Conservation (phyloP, 768 basidiomycete genomes). For the Russula sp. region DNA sequence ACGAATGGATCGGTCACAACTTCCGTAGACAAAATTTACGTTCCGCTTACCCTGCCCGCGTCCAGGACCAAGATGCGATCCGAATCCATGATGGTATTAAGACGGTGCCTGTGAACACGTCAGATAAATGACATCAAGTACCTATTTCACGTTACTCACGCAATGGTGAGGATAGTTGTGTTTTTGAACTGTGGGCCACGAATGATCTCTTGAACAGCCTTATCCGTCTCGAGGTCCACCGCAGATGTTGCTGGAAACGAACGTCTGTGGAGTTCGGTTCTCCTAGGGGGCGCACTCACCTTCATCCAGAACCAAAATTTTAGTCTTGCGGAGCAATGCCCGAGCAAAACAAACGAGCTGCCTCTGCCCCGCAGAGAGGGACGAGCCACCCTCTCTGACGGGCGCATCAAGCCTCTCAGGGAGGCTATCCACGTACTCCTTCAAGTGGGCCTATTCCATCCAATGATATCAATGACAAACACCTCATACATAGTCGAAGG, state of each 20-base stretch:
- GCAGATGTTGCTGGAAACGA: constrained; percentile 65
- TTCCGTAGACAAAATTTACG: background rate
- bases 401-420: constrained; percentile 65
- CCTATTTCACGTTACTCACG: constrained; percentile 43
- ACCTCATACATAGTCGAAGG: constrained; percentile 25
- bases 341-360: constrained; percentile 88
- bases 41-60: constrained; percentile 52
- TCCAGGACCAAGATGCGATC: constrained; percentile 79
- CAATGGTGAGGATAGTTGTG: constrained; percentile 83
- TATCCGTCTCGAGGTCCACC: constrained; percentile 87
- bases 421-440: constrained; percentile 59
- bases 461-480: background rate
- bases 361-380: constrained; percentile 78
- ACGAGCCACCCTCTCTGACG: constrained; percentile 73
- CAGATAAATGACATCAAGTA: constrained; percentile 2
- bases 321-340: constrained; percentile 76
- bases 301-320: constrained; percentile 91
- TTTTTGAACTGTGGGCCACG: constrained; percentile 69
- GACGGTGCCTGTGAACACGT: constrained; percentile 48
- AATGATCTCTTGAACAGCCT: constrained; percentile 83
- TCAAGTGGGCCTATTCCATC: constrained; percentile 50
- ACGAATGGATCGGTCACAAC: constrained; percentile 12
- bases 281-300: constrained; percentile 36
- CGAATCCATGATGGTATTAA: constrained; percentile 81
- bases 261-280: constrained; percentile 9